Evolutionary conservation across 177 flowering plant genomes (phyloP).

Genomic region (Telopea speciosissima): DNA sequence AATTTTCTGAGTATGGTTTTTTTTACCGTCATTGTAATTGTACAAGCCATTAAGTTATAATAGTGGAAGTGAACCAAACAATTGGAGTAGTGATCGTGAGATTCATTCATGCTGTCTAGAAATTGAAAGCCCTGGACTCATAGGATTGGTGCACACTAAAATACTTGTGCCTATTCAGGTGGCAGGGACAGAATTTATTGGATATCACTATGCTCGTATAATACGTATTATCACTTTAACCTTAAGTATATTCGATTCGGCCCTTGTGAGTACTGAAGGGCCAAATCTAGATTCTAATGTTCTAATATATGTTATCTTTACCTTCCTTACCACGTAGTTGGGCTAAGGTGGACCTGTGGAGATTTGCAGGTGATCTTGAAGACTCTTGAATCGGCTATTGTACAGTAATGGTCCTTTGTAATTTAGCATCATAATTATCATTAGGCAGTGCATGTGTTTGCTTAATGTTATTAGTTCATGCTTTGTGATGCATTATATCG

Average conservation of each 20-base stretch:
- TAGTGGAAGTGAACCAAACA: no score
- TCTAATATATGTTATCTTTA: background rate
- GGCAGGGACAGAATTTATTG: no score
- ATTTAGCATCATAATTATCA: no score
- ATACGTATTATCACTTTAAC: background rate
- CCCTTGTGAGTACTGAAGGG: background rate
- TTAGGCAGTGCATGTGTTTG: no score
- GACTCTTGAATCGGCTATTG: background rate
- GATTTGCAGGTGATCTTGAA: background rate
- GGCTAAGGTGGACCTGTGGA: background rate
- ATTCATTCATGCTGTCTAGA: constrained; percentile 60
- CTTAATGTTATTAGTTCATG: no score
- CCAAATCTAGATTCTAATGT: background rate
- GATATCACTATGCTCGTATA: background rate
- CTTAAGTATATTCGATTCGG: background rate
- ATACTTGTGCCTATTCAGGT: no score
- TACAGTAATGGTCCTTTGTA: background rate
- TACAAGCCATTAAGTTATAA: no score
- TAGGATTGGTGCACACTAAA: background rate
- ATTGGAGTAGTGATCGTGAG: constrained; percentile 58
- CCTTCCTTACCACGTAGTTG: background rate
- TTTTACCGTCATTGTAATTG: no score
- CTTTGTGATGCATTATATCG: no score
- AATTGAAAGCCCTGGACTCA: constrained; percentile 26
- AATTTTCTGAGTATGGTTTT: no score